A percentile compares a stretch with the other conserved stretches of the same genome.
These are phyloP conservation scores for Rhizopogon parksii DNA, from an alignment of 1,284 basidiomycete genomes.

Conservation along the genomic window DNA sequence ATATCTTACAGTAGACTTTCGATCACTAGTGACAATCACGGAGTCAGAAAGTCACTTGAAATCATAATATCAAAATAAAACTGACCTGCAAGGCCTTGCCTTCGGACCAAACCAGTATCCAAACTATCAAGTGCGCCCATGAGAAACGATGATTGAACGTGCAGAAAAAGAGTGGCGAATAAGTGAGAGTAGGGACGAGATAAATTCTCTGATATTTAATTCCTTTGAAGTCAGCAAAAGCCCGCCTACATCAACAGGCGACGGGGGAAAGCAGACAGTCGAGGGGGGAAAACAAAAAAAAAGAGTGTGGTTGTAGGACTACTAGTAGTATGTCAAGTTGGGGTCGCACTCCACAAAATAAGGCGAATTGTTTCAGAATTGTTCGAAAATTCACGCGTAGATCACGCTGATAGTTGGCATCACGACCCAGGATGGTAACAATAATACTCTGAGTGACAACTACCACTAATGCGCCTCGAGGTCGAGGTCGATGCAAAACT, in stretches of 20 bases:
- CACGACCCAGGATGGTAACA: conserved; percentile 17
- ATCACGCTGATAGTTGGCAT: conserved; percentile 23
- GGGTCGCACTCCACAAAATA: conserved; percentile 13
- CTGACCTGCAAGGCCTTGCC: conserved; percentile 30
- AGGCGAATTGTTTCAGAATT: not conserved
- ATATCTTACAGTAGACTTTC: conserved; percentile 17
- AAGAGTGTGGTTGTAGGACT: not conserved
- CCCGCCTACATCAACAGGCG: conserved; percentile 11
- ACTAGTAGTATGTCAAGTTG: not conserved
- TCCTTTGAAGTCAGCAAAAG: not conserved
- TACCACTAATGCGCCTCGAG: not conserved
- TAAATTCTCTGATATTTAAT: not conserved
- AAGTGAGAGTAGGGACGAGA: conserved; percentile 1
- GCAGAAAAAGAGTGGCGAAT: conserved; percentile 17
- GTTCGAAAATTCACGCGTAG: conserved; percentile 1
- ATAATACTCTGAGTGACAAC: not conserved
- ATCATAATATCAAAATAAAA: not conserved
- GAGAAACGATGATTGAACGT: conserved; percentile 11
- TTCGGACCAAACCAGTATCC: conserved; percentile 20
- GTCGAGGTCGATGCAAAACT: not conserved
- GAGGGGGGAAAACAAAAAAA: not conserved
- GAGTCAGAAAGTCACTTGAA: not conserved
- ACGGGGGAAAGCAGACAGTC: not conserved
- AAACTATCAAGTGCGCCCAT: conserved; percentile 17
- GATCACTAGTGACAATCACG: conserved; percentile 11